Evolutionary conservation across 75 land plant genomes (phyloP).

Genomic region (Cunninghamia lanceolata): DNA sequence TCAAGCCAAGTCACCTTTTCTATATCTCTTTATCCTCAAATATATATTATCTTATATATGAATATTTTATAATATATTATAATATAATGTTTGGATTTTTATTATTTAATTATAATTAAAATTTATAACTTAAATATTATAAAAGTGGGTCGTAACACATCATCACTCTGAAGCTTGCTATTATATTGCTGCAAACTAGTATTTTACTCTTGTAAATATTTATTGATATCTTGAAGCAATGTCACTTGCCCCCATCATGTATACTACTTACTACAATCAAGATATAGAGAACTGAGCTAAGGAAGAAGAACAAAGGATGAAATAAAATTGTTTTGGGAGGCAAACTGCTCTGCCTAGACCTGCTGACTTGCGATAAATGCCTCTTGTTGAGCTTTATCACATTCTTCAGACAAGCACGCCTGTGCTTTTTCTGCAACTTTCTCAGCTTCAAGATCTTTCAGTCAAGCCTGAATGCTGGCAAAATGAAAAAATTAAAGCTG

Average conservation of each 20-base stretch:
- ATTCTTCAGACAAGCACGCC: conserved; percentile 37
- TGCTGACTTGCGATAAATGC: too few relatives aligned
- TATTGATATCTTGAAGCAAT: conserved; percentile 74
- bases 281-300: neutral
- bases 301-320: neutral
- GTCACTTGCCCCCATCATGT: conserved; percentile 37
- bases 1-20: too few relatives aligned
- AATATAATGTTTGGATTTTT: too few relatives aligned
- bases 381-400: conserved; percentile 39
- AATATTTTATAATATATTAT: too few relatives aligned
- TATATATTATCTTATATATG: too few relatives aligned
- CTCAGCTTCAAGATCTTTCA: conserved; percentile 45
- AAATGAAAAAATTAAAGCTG: too few relatives aligned
- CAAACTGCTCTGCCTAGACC: conserved; percentile 21
- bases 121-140: too few relatives aligned
- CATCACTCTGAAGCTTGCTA: conserved; percentile 78
- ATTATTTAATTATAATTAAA: too few relatives aligned
- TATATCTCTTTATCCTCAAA: too few relatives aligned
- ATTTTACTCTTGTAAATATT: conserved; percentile 86
- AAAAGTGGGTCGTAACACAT: too few relatives aligned
- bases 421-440: conserved; percentile 34
- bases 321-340: neutral
- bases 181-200: conserved; percentile 91
- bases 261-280: conserved; percentile 1
- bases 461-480: conserved; percentile 26